Evolutionary conservation across 257 asterid genomes (phyloP), one percentile per base, ranked within the genome.

Genomic region (Solanum gandarillasii): DNA sequence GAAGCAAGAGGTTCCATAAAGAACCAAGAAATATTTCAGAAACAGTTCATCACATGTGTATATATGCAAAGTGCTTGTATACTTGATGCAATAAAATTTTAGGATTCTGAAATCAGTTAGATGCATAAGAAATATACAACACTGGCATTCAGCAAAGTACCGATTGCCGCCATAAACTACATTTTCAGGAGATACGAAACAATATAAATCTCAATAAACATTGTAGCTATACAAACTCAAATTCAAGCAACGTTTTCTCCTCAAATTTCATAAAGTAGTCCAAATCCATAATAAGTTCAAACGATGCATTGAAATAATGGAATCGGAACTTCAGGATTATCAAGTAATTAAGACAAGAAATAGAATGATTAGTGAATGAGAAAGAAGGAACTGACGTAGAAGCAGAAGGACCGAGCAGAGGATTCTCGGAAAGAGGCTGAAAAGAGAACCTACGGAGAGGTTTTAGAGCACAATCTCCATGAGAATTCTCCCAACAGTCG

Each of bases 391-490:
- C 96, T 91, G 83, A 95, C 99, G 96, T 90, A 87, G 99, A 96
- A 87, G 98, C 93, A 3, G 99, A 96, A n/a, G 99, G 99, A 20
- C 99, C 99, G 23, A 95, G 96, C 29, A 96, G 87, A 23, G 98
- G 98, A 84, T 96, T 96, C 89, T 96, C 99, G 21, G 90, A 85
- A 72, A 96, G 94, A 62, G 97, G 96, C 93, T 95, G 99, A 90
- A 94, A 93, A 87, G 99, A 96, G 86, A 96, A 91, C 71, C 96
- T 91, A 18, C 98, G 95, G 20, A 96, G 96, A 21, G 91, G 83
- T 55, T 86, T 90, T 76, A 96, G 74, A 48, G 93, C 92, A 36
- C 98, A 96, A 27, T 94, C 92, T 7, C 87, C 92, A 74, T 93
- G 95, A 35, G 98, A 96, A 25, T 91, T 94, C 7, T 87, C 91